These are phyloP conservation scores for Leishmania lainsoni DNA, from an alignment of 208 protist species.

Conservation along the genomic window DNA sequence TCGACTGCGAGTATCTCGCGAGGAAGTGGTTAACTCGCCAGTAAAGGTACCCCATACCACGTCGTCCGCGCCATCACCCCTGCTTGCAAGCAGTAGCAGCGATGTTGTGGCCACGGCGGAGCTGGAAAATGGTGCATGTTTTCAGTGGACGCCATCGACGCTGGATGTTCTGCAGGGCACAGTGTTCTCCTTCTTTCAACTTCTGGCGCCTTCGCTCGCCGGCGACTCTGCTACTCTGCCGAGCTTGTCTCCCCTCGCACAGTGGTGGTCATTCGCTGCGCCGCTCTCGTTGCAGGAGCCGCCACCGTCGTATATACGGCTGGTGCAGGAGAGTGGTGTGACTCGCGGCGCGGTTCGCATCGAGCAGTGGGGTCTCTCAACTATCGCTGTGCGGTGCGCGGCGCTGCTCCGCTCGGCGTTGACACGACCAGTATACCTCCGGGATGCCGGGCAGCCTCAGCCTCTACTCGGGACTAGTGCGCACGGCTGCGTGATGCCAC, in stretches of 20 bases:
- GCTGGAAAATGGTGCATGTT: conserved; percentile 25
- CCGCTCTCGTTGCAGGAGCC: conserved; percentile 21
- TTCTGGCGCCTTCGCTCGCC: conserved; percentile 8
- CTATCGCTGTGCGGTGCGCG: conserved; percentile 25
- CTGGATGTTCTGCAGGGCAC: conserved; percentile 2
- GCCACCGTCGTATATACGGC: conserved; percentile 24
- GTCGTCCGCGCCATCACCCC: background rate
- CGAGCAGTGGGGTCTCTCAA: conserved; percentile 15
- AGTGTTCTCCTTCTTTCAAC: conserved; percentile 14
- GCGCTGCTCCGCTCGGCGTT: conserved; percentile 23
- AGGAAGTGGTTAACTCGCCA: background rate
- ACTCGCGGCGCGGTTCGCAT: conserved; percentile 17
- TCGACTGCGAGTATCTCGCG: conserved; percentile 1
- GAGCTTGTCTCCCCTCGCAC: background rate
- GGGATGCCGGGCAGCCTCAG: conserved; percentile 9
- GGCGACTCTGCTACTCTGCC: background rate
- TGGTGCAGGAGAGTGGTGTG: conserved; percentile 12
- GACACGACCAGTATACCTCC: conserved; percentile 18
- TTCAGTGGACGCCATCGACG: conserved; percentile 29
- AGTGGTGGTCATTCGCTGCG: conserved; percentile 21
- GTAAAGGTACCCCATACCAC: background rate
- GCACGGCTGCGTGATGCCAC: conserved; percentile 18
- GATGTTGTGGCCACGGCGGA: conserved; percentile 16
- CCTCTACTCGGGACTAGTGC: conserved; percentile 19
- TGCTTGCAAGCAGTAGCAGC: background rate